A percentile compares a stretch with the other conserved stretches of the same genome.
These are phyloP conservation scores for Penicillium expansum DNA, from an alignment of 2,329 filamentous ascomycete species.

Conservation along the genomic window DNA sequence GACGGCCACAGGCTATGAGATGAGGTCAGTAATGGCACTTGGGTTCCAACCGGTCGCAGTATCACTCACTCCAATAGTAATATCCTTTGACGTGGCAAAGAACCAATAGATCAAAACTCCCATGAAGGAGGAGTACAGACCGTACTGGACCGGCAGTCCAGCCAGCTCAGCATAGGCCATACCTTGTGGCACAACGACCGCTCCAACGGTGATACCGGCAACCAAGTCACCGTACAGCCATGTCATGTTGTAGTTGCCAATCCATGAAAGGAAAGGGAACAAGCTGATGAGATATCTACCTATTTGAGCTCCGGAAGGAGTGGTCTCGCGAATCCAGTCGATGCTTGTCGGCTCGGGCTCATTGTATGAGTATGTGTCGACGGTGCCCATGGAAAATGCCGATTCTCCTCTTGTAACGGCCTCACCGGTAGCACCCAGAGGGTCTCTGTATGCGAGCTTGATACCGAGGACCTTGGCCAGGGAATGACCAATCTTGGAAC, in stretches of 20 bases:
- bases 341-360: slow-evolving; percentile 73
- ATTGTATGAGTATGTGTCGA: slow-evolving; percentile 77
- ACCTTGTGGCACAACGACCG: slow-evolving; percentile 88
- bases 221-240: slow-evolving; percentile 89
- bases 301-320: slow-evolving; percentile 58
- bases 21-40: background rate
- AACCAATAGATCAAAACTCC: slow-evolving; percentile 95
- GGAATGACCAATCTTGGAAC: slow-evolving; percentile 64
- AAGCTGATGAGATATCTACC: slow-evolving; percentile 64
- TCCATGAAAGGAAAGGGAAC: slow-evolving; percentile 91
- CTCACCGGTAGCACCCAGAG: slow-evolving; percentile 51
- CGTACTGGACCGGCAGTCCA: slow-evolving; percentile 74
- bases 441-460: slow-evolving; percentile 68
- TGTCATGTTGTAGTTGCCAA: slow-evolving; percentile 78
- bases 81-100: slow-evolving; percentile 97
- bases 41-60: background rate
- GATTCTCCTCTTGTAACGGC: slow-evolving; percentile 75
- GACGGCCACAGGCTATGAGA: slow-evolving; percentile 78
- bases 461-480: slow-evolving; percentile 80
- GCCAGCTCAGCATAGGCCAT: slow-evolving; percentile 94
- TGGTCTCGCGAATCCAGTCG: slow-evolving; percentile 67
- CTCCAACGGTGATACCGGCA: slow-evolving; percentile 75
- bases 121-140: slow-evolving; percentile 94
- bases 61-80: slow-evolving; percentile 60
- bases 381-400: slow-evolving; percentile 68